phyloP scores from a whole-genome alignment of 2,329 filamentous ascomycete genomes.

The Sarocladium strictum region DNA sequence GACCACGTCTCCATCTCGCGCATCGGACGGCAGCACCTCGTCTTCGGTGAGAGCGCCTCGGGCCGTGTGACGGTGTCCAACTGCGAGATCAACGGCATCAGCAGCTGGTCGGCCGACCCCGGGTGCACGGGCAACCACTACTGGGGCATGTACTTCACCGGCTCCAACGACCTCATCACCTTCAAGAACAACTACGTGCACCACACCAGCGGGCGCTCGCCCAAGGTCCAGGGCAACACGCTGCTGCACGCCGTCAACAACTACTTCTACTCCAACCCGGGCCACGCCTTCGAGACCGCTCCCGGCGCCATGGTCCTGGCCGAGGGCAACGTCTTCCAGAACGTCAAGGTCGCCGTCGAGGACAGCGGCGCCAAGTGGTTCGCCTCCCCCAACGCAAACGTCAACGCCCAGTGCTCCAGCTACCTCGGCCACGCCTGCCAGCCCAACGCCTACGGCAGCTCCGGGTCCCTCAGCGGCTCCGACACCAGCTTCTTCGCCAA shows the following conservation, averaged over 20 bases:
- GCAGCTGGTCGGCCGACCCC: conserved; percentile 33
- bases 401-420: conserved; percentile 15
- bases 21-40: conserved; percentile 43
- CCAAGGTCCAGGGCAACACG: conserved; percentile 52
- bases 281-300: conserved; percentile 52
- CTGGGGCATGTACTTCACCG: conserved; percentile 26
- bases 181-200: conserved; percentile 57
- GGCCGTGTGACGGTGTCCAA: conserved; percentile 56
- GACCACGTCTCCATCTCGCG: conserved; percentile 44
- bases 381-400: conserved; percentile 13
- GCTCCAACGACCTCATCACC: conserved; percentile 38
- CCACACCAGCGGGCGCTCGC: conserved; percentile 49
- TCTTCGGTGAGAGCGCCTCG: conserved; percentile 46
- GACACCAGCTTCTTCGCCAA: conserved; percentile 42
- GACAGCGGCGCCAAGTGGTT: conserved; percentile 13
- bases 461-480: conserved; percentile 30
- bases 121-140: conserved; percentile 31
- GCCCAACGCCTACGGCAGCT: conserved; percentile 30
- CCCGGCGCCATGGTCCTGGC: conserved; percentile 39
- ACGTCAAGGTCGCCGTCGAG: conserved; percentile 28
- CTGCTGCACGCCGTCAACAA: conserved; percentile 41
- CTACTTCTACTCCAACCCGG: conserved; percentile 21
- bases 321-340: conserved; percentile 54
- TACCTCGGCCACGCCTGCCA: conserved; percentile 9
- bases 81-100: conserved; percentile 50